A percentile compares a stretch with the other conserved stretches of the same genome.
phyloP scores from a whole-genome alignment of 257 asterid species.

The Nicotiana tomentosiformis region DNA sequence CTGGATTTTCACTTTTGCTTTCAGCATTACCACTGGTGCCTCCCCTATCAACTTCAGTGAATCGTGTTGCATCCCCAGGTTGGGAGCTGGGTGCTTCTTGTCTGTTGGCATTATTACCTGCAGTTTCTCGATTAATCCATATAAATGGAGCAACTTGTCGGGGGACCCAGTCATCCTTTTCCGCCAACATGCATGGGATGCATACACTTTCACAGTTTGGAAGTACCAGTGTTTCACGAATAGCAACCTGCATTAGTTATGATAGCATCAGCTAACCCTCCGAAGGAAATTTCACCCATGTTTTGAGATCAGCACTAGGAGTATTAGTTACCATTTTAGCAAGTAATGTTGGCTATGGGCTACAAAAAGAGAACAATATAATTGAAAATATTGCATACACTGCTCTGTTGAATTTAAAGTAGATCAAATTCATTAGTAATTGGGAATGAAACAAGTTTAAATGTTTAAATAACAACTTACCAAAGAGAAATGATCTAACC shows the following conservation, averaged over 20 bases:
- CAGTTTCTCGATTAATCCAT: constrained; percentile 64
- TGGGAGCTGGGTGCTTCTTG: constrained; percentile 36
- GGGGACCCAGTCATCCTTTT: constrained; percentile 90
- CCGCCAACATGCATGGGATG: constrained; percentile 85
- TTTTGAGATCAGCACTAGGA: neutral
- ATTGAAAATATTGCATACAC: neutral
- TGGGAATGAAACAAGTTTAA: neutral
- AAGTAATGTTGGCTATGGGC: neutral
- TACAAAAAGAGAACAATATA: neutral
- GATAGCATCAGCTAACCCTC: constrained; percentile 5
- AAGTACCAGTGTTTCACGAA: constrained; percentile 83
- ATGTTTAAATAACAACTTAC: neutral
- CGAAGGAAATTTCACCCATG: neutral
- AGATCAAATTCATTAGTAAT: neutral
- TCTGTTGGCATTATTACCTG: constrained; percentile 21
- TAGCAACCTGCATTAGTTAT: constrained; percentile 53
- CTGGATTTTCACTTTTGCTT: constrained; percentile 28
- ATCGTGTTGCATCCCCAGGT: constrained; percentile 26
- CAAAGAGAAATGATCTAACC: neutral
- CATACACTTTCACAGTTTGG: constrained; percentile 70
- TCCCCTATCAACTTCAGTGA: constrained; percentile 31
- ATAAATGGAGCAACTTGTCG: constrained; percentile 70
- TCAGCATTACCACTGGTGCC: constrained; percentile 20
- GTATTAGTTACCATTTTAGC: neutral
- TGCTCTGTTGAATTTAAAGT: neutral